A percentile compares a stretch with the other conserved stretches of the same genome.
Conservation (phyloP, 2,329 filamentous ascomycete genomes). For the Madurella fahalii region DNA sequence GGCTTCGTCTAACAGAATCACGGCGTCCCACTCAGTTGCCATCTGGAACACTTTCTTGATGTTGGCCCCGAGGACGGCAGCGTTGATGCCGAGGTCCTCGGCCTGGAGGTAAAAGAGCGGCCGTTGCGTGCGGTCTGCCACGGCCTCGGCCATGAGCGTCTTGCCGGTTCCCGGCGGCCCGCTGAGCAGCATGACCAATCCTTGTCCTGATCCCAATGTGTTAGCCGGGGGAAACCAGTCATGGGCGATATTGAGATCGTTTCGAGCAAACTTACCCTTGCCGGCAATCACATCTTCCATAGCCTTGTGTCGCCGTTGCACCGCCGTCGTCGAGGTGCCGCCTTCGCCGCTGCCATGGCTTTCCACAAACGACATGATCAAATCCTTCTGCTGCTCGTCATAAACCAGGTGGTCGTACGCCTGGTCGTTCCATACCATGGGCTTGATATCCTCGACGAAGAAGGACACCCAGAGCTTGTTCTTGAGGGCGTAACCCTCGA, state of each 20-base stretch:
- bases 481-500: constrained; percentile 44
- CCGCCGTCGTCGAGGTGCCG: not conserved
- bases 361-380: constrained; percentile 46
- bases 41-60: constrained; percentile 45
- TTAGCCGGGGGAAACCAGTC: not conserved
- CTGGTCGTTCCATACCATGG: constrained; percentile 42
- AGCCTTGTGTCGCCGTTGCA: constrained; percentile 5
- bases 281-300: constrained; percentile 41
- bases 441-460: constrained; percentile 40
- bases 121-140: constrained; percentile 39
- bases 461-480: constrained; percentile 42
- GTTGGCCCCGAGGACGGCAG: constrained; percentile 42
- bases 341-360: constrained; percentile 33
- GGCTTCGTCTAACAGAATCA: constrained; percentile 50
- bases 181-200: constrained; percentile 66
- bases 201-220: constrained; percentile 21
- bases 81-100: constrained; percentile 45
- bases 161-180: constrained; percentile 96
- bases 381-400: constrained; percentile 44
- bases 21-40: constrained; percentile 47
- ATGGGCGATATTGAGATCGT: not conserved
- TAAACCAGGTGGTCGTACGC: constrained; percentile 46
- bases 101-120: constrained; percentile 45
- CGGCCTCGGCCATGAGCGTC: constrained; percentile 72
- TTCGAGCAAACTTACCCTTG: constrained; percentile 29